Percentiles rank a stretch among this genome's conserved stretches.
Evolutionary conservation across 75 land plant species (phyloP).

Genomic region (Pinus albicaulis): DNA sequence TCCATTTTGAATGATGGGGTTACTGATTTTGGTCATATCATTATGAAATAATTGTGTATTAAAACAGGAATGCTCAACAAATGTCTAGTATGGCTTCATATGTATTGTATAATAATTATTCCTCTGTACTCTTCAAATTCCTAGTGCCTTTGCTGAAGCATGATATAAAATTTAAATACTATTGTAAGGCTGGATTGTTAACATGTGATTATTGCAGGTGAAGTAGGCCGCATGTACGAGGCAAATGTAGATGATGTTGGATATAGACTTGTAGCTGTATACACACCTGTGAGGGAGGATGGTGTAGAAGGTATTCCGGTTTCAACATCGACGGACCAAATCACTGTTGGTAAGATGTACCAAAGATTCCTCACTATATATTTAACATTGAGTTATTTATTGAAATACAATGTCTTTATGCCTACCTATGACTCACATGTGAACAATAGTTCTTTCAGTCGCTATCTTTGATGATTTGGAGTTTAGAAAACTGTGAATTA

Average conservation of each 20-base stretch:
- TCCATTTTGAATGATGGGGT: no score
- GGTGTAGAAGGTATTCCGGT: slow-evolving; percentile 89
- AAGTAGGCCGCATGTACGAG: slow-evolving; percentile 90
- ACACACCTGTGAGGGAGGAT: slow-evolving; percentile 95
- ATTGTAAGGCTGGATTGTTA: neutral
- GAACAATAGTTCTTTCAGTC: no score
- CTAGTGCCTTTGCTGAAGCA: neutral
- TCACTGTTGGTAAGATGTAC: slow-evolving; percentile 72
- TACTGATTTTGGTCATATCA: neutral
- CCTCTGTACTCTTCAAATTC: neutral
- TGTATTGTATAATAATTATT: neutral
- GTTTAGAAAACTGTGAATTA: no score
- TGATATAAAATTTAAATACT: neutral
- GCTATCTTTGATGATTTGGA: no score
- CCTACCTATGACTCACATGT: no score
- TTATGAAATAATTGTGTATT: neutral
- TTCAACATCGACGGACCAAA: slow-evolving; percentile 91
- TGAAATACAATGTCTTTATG: no score
- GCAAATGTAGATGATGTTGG: slow-evolving; percentile 99
- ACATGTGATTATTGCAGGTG: slow-evolving; percentile 49
- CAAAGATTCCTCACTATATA: no score
- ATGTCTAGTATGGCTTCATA: neutral
- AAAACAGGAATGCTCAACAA: neutral
- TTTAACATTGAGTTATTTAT: no score
- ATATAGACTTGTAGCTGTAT: slow-evolving; percentile 86